Conservation (phyloP, 2,329 filamentous ascomycete species). For the Pestalotiopsis sp. region DNA sequence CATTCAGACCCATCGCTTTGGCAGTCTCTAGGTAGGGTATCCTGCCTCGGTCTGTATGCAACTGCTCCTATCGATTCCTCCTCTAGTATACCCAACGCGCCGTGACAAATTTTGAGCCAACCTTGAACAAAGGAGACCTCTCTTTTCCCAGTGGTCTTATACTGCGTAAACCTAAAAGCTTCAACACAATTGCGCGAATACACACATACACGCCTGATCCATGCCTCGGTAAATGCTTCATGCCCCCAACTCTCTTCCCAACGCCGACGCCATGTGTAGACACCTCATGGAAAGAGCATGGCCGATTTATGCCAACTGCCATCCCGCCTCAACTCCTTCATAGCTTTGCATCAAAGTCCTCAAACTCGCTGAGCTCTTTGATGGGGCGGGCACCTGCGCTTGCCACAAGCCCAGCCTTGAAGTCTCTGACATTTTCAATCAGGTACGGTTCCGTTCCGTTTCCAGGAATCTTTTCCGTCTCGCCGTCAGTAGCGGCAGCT, state of each 20-base stretch:
- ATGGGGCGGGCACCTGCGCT: conserved; percentile 74
- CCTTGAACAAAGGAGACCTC: background rate
- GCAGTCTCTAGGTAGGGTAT: background rate
- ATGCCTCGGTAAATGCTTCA: conserved; percentile 3
- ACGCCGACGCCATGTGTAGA: conserved; percentile 13
- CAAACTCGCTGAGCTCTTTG: conserved; percentile 79
- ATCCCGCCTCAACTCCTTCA: conserved; percentile 38
- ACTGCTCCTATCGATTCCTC: background rate
- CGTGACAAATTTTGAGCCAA: background rate
- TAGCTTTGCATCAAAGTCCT: conserved; percentile 83
- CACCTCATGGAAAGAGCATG: background rate
- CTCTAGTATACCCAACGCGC: background rate
- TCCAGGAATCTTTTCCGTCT: conserved; percentile 35
- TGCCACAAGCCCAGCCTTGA: conserved; percentile 75
- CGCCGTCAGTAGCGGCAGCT: conserved; percentile 38
- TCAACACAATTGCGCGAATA: background rate
- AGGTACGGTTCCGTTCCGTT: conserved; percentile 58
- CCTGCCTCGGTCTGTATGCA: background rate
- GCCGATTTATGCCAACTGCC: background rate
- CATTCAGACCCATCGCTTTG: background rate
- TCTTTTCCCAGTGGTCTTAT: background rate
- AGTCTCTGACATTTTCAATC: conserved; percentile 79
- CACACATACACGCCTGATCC: background rate
- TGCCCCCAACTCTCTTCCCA: background rate
- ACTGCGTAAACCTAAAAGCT: conserved; percentile 7